Percentiles rank a stretch among this genome's conserved stretches.
Evolutionary conservation across 805 yeast species (phyloP).

Genomic region (Kluyveromyces nonfermentans): DNA sequence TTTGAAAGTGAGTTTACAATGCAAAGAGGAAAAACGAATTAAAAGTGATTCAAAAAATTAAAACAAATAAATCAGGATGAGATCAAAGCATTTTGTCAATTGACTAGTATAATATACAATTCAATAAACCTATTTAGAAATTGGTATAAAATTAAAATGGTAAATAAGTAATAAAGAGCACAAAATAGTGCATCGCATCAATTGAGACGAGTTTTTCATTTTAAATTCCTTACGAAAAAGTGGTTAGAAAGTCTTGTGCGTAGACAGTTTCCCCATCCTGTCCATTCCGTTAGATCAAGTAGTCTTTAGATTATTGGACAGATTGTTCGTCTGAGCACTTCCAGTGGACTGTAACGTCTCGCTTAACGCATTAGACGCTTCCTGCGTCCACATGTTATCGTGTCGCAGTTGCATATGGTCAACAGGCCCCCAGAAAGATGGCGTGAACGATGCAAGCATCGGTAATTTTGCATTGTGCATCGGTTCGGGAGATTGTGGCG

Average conservation of each 20-base stretch:
- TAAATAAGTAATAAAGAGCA: background rate
- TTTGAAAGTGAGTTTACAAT: background rate
- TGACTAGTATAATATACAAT: background rate
- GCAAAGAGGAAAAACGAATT: too few relatives aligned
- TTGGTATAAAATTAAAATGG: background rate
- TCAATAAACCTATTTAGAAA: background rate
- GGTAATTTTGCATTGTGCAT: conserved; percentile 2
- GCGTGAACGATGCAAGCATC: conserved; percentile 1
- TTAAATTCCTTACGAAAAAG: too few relatives aligned
- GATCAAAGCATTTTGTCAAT: too few relatives aligned
- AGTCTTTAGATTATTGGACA: background rate
- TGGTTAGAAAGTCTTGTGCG: too few relatives aligned
- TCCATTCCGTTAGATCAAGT: background rate
- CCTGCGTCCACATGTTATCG: background rate
- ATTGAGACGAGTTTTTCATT: too few relatives aligned
- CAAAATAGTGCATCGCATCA: background rate
- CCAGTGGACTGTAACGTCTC: background rate
- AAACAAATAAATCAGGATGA: too few relatives aligned
- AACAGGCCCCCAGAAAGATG: conserved; percentile 1
- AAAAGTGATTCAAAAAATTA: too few relatives aligned
- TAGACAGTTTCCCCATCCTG: too few relatives aligned
- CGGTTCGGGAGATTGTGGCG: background rate
- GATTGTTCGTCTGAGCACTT: background rate
- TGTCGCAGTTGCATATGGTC: conserved; percentile 4
- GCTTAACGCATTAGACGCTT: background rate